phyloP scores from a whole-genome alignment of 2,329 filamentous ascomycete species.

The Colletotrichum somersetense region DNA sequence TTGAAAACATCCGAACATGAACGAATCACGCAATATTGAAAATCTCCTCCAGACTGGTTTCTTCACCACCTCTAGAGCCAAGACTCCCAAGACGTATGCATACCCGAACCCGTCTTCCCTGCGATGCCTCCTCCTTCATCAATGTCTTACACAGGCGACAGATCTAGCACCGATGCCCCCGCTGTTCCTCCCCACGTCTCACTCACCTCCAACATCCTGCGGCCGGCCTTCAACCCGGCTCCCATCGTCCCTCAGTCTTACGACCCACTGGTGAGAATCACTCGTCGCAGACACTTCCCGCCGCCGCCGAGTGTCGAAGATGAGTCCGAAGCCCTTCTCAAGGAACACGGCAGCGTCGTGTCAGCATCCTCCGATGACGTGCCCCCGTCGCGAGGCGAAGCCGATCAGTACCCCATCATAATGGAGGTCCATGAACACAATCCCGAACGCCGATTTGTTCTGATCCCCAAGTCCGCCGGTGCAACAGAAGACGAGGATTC shows the following conservation, averaged over 20 bases:
- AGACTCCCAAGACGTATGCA: constrained; percentile 52
- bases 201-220: constrained; percentile 22
- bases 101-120: neutral
- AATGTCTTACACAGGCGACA: constrained; percentile 21
- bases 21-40: constrained; percentile 58
- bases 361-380: constrained; percentile 61
- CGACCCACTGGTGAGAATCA: constrained; percentile 40
- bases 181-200: constrained; percentile 36
- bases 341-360: constrained; percentile 63
- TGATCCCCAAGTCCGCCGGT: constrained; percentile 57
- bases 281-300: constrained; percentile 57
- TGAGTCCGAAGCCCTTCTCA: constrained; percentile 71
- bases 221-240: constrained; percentile 24
- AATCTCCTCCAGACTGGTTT: constrained; percentile 63
- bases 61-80: constrained; percentile 62
- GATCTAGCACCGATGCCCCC: constrained; percentile 30
- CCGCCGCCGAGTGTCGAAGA: constrained; percentile 78
- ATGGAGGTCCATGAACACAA: constrained; percentile 71
- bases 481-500: constrained; percentile 40
- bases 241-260: constrained; percentile 29
- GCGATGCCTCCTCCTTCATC: neutral
- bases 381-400: constrained; percentile 69
- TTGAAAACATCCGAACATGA: constrained; percentile 52
- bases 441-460: constrained; percentile 74
- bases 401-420: constrained; percentile 78